A percentile compares a stretch with the other conserved stretches of the same genome.
Evolutionary conservation across 306 rosid species (phyloP).

Genomic region (Datisca glomerata): DNA sequence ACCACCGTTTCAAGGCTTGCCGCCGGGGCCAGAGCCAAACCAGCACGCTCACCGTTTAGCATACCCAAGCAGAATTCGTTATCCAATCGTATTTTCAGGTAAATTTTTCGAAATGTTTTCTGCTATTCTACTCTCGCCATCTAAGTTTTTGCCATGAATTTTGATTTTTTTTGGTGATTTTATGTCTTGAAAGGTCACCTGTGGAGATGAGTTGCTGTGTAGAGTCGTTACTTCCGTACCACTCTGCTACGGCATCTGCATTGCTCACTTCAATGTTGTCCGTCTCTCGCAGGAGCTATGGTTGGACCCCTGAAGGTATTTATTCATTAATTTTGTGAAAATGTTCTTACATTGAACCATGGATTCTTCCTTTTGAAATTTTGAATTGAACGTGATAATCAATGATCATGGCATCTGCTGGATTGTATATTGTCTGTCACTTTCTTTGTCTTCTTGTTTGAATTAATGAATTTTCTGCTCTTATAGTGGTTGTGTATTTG

Average conservation of each 20-base stretch:
- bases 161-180: not conserved
- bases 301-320: constrained; percentile 86
- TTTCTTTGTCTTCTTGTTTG: too few species aligned
- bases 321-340: constrained; percentile 1
- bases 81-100: constrained; percentile 63
- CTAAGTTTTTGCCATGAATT: not conserved
- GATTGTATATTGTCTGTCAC: too few species aligned
- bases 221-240: constrained; percentile 79
- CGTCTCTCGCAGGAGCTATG: constrained; percentile 48
- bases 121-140: not conserved
- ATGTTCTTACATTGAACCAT: too few species aligned
- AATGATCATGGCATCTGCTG: too few species aligned
- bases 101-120: not conserved
- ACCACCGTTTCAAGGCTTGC: constrained; percentile 21
- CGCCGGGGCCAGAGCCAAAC: constrained; percentile 33
- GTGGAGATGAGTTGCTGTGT: constrained; percentile 72
- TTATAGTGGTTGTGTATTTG: too few species aligned
- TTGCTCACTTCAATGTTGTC: constrained; percentile 86
- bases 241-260: constrained; percentile 85
- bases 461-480: too few species aligned
- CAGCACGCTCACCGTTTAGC: constrained; percentile 33
- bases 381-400: too few species aligned
- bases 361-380: too few species aligned
- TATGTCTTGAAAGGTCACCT: constrained; percentile 37
- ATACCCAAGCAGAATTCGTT: constrained; percentile 39